Percentiles rank a stretch among this genome's conserved stretches.
phyloP scores from a whole-genome alignment of 1,284 basidiomycete genomes.

The Fomitiporia mediterranea region DNA sequence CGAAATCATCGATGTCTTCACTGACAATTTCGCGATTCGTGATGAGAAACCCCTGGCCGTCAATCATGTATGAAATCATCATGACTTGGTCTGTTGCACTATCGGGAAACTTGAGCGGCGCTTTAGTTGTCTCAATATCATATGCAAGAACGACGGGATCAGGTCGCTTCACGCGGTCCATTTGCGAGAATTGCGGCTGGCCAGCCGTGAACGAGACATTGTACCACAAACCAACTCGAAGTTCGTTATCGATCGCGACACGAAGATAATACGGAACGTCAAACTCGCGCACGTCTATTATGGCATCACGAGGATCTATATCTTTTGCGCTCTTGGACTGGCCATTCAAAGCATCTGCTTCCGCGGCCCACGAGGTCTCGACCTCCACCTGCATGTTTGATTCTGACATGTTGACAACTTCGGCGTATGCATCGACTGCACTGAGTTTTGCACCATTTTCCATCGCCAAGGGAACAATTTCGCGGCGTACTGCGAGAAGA shows the following conservation, averaged over 20 bases:
- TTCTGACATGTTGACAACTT: constrained; percentile 83
- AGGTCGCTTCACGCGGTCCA: constrained; percentile 95
- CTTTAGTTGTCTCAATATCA: constrained; percentile 99
- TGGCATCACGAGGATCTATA: constrained; percentile 82
- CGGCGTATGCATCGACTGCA: constrained; percentile 96
- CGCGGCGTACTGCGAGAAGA: constrained; percentile 82
- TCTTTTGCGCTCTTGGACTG: constrained; percentile 46
- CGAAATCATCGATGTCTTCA: constrained; percentile 98
- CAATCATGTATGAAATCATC: constrained; percentile 99
- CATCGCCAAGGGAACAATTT: constrained; percentile 85
- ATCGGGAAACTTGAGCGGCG: constrained; percentile 98
- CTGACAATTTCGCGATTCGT: constrained; percentile 97
- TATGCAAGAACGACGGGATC: constrained; percentile 99
- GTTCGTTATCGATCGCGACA: constrained; percentile 97
- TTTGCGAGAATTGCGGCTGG: constrained; percentile 68
- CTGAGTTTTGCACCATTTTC: constrained; percentile 92
- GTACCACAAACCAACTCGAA: constrained; percentile 98
- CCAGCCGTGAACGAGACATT: constrained; percentile 81
- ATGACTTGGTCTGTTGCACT: constrained; percentile 96
- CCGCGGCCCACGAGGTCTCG: constrained; percentile 62
- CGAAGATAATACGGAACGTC: constrained; percentile 98
- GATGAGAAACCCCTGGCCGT: constrained; percentile 95
- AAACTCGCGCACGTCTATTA: constrained; percentile 94
- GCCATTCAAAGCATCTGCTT: constrained; percentile 35
- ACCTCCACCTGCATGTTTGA: constrained; percentile 60